Evolutionary conservation across 305 asterid species (phyloP), one percentile per base, ranked within the genome.

Genomic region (Plantago lanceolata): DNA sequence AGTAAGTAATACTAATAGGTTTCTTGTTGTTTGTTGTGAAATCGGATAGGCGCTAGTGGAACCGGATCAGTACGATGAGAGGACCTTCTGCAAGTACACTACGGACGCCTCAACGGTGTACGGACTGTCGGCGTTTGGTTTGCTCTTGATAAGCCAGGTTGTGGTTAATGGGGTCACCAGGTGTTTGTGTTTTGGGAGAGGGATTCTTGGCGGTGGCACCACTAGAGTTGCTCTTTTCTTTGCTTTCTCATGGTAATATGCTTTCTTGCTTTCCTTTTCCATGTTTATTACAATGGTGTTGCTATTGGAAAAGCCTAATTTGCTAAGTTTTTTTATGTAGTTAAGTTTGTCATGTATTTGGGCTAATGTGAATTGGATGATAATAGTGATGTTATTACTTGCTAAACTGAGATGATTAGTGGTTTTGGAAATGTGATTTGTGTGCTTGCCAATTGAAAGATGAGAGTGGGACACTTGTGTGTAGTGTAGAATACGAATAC

Each of bases 61-160:
- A 66, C 97, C 99, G 37, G 99, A 93, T 71, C 64, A 93, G 88
- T 89, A 90, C 76, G 96, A 89, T 55, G 97, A 90, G 78, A 73
- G 49, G 72, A 75, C 89, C 0, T 93, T 83, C 81, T 90, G 99
- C 47, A 65, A 71, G 68, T 93, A 90, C 77, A 92, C 68, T 16
- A 80, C 85, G 15, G 97, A 90, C 68, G 96, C 96, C 52, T 93
- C 99, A 70, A 87, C 95, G 76, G 90, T 63, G 73, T 93, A 93
- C 75, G 97, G 99, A 14, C 35, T 93, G 73, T 21, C 90, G 77
- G 99, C 99, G 70, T 90, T 90, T 64, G 97, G 92, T 48, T 73
- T 93, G 84, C 89, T 93, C 45, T 63, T 87, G 83, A 73, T 93
- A 31, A 84, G 87, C 72, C 97, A 93, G 73, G 60, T 73, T 71